Base-by-base conservation (phyloP, 768 basidiomycete genomes). In the Trametes cubensis region DNA sequence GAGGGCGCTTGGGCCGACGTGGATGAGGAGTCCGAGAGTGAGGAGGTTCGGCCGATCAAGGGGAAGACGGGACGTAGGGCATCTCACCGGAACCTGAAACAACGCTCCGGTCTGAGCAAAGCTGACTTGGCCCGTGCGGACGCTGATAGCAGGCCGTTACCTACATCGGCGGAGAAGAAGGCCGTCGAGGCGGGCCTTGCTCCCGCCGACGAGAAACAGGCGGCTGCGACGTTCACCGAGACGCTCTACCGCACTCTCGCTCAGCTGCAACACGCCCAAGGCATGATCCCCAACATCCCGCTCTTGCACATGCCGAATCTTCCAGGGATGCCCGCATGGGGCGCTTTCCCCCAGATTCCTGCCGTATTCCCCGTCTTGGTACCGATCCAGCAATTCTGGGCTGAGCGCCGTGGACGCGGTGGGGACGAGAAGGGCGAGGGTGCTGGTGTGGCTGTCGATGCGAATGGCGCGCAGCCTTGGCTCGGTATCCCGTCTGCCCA, bases 301-400 rank as follows among this genome's bases (percentile, higher is more conserved):
- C 70, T 81, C 13, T 66, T 70, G 28, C 71, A 75, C 30, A 67
- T 74, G 42, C 69, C 73, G 4, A 73, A 78, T 42, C 70, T 79
- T n/a, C 85, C 83, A 10, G 79, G 81, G 38, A 80, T 88, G 41
- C 85, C 85, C 23, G 74, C 72, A 18, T 78, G 78, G 77, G 72
- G 69, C 28, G 70, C 72, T 25, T 75, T 90, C n/a, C 87, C 85
- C 6, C 87, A 84, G 62, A 82, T 92, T 58, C 85, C 87, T 26
- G 78, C 90, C 75, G 88, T 90, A 14, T 92, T 94, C 81, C 90
- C 92, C 18, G 82, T 92, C 23, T 82, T 87, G 61, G 85, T 92
- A 17, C 89, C 92, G 4, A 80, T 82, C 70, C 83, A 88, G 1
- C 81, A 85, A 18, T 84, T 91, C 73, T 77, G 87, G 58, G 82